Base-by-base conservation (phyloP, 495 filamentous ascomycete species). In the Xylaria venustula region DNA sequence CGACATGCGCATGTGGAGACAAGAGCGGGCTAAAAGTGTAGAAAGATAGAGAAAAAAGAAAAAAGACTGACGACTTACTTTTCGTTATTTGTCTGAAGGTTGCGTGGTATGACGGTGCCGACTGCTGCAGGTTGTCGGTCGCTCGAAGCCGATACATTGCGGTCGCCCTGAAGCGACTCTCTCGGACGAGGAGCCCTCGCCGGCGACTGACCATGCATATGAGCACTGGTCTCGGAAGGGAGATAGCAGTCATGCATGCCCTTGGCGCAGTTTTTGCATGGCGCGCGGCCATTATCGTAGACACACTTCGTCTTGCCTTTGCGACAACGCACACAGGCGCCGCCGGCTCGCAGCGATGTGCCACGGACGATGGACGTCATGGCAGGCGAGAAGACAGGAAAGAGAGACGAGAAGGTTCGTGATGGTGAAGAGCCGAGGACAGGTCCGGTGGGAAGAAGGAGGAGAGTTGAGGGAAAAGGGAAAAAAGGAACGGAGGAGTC, bases 231-330 rank as follows among this genome's bases (percentile, higher is more conserved):
- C 69, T 82, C 79, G 11, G 78, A 81, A 19, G 79, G 79, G 3
- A 82, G 69, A 64, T 82, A 82, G 64, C 79, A 82, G 52, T 82
- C 79, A 64, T 82, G 79, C 73, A 81, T 72, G 53, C 79, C 79
- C 63, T 82, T 82, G n/a, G 79, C 76, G 64, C 79, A 82, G 67
- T 82, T 82, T 64, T 77, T 76, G 68, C 79, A 82, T 19, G 79
- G 79, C 15, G 79, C 77, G 40, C 77, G 62, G 47, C 79, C 79
- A 62, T 77, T 81, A 48, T 81, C 78, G 71, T 82, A 82, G 58
- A 82, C 78, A 50, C 79, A 82, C 42, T 81, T 81, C 17, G 79
- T 82, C 64, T 82, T 82, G 71, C 79, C 79, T 65, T 81, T 82
- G 59, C 79, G 79, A 70, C 79, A 82, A 67, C 79, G 77, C 58